A percentile compares a stretch with the other conserved stretches of the same genome.
These are phyloP conservation scores for Cardiospermum halicacabum DNA, from an alignment of 345 rosid genomes.

Conservation along the genomic window DNA sequence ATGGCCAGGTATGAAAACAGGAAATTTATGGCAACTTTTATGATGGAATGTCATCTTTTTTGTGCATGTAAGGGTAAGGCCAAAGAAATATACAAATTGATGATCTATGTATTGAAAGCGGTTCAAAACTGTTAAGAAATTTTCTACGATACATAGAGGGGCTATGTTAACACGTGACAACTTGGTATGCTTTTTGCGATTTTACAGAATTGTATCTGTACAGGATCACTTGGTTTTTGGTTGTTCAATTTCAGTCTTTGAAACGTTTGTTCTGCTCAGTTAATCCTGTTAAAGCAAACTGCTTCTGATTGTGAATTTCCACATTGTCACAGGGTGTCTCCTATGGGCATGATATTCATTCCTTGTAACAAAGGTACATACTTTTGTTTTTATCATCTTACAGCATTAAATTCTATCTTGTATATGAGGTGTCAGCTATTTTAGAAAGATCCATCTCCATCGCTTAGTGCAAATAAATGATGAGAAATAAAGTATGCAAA, in stretches of 20 bases:
- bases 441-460: neutral
- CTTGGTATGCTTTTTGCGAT: neutral
- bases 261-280: neutral
- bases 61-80: neutral
- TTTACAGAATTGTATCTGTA: neutral
- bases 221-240: neutral
- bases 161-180: neutral
- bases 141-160: too few species aligned
- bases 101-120: neutral
- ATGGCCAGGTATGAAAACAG: constrained; percentile 73
- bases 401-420: neutral
- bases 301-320: constrained; percentile 10
- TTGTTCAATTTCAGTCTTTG: neutral
- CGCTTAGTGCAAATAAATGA: neutral
- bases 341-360: constrained; percentile 97
- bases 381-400: neutral
- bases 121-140: neutral
- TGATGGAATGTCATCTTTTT: neutral
- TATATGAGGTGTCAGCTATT: neutral
- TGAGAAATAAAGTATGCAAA: neutral
- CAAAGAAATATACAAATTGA: neutral
- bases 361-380: constrained; percentile 88
- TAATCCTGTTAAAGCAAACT: neutral
- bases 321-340: constrained; percentile 61
- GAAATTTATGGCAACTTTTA: neutral